Percentiles rank a stretch among this genome's conserved stretches.
Evolutionary conservation across 169 alveolate genomes (phyloP).

Genomic region (Eimeria acervulina): DNA sequence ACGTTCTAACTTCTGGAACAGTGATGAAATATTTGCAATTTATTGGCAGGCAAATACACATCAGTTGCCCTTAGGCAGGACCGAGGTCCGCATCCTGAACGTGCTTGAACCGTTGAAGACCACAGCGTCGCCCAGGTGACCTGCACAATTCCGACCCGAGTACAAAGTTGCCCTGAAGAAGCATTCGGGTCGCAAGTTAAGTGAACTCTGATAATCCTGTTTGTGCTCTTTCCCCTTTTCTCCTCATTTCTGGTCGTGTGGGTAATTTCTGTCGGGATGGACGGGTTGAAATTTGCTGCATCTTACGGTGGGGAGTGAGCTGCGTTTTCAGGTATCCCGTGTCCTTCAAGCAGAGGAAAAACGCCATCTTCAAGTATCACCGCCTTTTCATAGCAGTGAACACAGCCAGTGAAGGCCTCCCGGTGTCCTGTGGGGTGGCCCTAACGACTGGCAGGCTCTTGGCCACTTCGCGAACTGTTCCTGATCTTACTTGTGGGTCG

Average conservation of each 20-base stretch:
- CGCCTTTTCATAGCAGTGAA: neutral
- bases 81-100: slow-evolving; percentile 4
- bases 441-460: slow-evolving; percentile 49
- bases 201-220: neutral
- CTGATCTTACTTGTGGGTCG: neutral
- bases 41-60: slow-evolving; percentile 60
- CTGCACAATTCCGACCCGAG: slow-evolving; percentile 25
- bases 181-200: neutral
- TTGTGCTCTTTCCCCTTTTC: neutral
- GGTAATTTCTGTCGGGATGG: neutral
- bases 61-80: slow-evolving; percentile 16
- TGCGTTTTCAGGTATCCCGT: slow-evolving; percentile 48
- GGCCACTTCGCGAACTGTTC: slow-evolving; percentile 60
- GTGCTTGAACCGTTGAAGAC: slow-evolving; percentile 49
- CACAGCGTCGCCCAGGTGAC: slow-evolving; percentile 78
- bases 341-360: slow-evolving; percentile 16
- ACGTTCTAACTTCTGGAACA: slow-evolving; percentile 31
- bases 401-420: slow-evolving; percentile 25
- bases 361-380: neutral
- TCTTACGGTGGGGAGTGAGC: neutral
- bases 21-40: slow-evolving; percentile 40
- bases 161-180: neutral
- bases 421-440: slow-evolving; percentile 73
- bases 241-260: neutral
- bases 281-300: neutral